Percentiles rank a stretch among this genome's conserved stretches.
Evolutionary conservation across 257 asterid genomes (phyloP).

Genomic region (Ballota nigra): DNA sequence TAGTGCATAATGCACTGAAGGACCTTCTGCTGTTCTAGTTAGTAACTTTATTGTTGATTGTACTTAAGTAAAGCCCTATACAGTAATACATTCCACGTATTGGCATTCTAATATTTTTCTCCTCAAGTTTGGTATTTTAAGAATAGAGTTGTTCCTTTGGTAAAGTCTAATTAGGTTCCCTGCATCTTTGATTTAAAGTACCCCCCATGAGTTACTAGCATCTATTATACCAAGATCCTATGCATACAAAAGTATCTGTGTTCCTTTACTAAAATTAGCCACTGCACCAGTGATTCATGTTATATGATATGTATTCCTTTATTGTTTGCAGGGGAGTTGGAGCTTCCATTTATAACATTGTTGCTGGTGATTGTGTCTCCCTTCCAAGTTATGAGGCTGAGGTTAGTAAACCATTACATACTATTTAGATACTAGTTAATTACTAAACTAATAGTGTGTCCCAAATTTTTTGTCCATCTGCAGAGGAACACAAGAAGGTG

Average conservation of each 20-base stretch:
- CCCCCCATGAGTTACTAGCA: not conserved
- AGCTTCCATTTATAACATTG: conserved; percentile 69
- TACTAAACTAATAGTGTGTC: conserved; percentile 22
- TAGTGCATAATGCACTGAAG: not conserved
- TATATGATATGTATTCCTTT: not conserved
- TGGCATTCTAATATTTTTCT: not conserved
- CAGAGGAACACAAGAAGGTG: conserved; percentile 92
- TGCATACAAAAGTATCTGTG: not conserved
- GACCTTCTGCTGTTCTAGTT: not conserved
- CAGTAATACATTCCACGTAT: not conserved
- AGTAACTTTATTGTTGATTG: not conserved
- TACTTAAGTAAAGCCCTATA: not conserved
- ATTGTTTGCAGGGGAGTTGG: conserved; percentile 63
- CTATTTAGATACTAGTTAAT: not conserved
- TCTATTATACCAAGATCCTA: conserved; percentile 1
- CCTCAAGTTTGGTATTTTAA: not conserved
- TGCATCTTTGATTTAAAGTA: not conserved
- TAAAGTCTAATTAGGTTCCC: not conserved
- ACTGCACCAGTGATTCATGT: not conserved
- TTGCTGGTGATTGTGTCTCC: conserved; percentile 76
- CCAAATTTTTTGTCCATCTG: conserved; percentile 22
- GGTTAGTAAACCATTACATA: conserved; percentile 45
- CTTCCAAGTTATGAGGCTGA: conserved; percentile 58
- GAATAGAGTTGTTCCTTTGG: not conserved
- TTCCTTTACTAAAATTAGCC: not conserved